Evolutionary conservation across 1,284 basidiomycete genomes (phyloP), one percentile per base, ranked within the genome.

Genomic region (Volvariella volvacea): DNA sequence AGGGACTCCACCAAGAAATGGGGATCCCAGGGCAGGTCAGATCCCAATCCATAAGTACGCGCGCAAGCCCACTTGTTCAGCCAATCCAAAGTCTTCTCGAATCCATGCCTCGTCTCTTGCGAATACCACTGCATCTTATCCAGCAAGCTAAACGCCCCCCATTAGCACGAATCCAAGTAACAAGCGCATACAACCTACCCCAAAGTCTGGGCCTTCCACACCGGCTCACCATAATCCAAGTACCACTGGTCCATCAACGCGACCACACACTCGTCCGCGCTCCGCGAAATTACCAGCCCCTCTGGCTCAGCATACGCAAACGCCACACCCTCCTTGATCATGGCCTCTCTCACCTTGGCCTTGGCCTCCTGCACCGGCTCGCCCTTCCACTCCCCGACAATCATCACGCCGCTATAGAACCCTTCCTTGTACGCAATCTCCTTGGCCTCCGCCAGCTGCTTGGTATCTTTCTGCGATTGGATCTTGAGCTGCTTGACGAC

Each of bases 221-320:
- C 63, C 2, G 80, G 62, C 71, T 98, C 94, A 56, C 95, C 96
- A 60, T 99, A 99, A 68, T 99, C 93, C 62, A 99, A 71, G 68
- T 99, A 99, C 94, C 95, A 99, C 67, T 99, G 96, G 63, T 99
- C 96, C 78, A 93, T 95, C 51, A 99, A 73, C 4, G 95, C 94
- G 48, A 99, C 94, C 28, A 98, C 89, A 70, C 95, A 99, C 67
- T 98, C 95, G 60, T 99, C 95, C 17, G 78, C 82, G 64, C 87
- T 92, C 43, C 95, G 76, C 46, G 88, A 92, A 59, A 94, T 82
- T 59, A 98, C 87, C 59, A 90, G 66, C 46, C 89, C 91, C 66
- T 98, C 95, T 1, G 96, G 96, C 68, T 99, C 96, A 15, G 93
- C 92, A 62, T 99, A 99, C 42, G 91, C 74, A 57, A 95, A 83